Evolutionary conservation across 257 asterid genomes (phyloP).

Genomic region (Cordia subcordata): DNA sequence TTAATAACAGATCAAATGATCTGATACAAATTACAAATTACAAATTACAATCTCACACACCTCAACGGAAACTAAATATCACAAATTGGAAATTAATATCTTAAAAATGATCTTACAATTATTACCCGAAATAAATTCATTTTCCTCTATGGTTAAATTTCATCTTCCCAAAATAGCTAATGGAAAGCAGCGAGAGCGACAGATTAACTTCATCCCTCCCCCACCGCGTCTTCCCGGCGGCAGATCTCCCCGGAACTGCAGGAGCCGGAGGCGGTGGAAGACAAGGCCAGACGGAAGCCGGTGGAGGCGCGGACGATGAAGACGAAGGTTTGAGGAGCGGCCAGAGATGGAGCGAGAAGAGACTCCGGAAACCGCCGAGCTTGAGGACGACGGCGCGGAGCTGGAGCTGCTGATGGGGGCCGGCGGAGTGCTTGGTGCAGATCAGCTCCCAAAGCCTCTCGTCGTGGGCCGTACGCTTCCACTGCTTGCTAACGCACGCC

Average conservation of each 20-base stretch:
- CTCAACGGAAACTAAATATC: not conserved
- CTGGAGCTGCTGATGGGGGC: conserved; percentile 68
- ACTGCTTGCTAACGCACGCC: conserved; percentile 81
- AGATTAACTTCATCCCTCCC: conserved; percentile 96
- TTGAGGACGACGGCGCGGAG: conserved; percentile 77
- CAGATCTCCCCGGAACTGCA: conserved; percentile 29
- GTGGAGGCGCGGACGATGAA: conserved; percentile 30
- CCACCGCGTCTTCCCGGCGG: conserved; percentile 60
- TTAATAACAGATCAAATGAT: not conserved
- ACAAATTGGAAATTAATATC: not conserved
- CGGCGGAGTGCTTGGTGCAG: conserved; percentile 73
- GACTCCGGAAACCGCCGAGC: conserved; percentile 92
- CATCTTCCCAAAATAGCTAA: conserved; percentile 86
- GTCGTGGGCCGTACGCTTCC: conserved; percentile 78
- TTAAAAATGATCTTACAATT: conserved; percentile 6
- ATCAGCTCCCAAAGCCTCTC: conserved; percentile 98
- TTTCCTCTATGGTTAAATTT: conserved; percentile 46
- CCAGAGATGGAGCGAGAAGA: conserved; percentile 76
- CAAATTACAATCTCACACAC: not conserved
- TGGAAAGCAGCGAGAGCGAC: conserved; percentile 79
- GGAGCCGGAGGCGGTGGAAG: conserved; percentile 53
- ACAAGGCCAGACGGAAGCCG: conserved; percentile 38
- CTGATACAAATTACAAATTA: not conserved
- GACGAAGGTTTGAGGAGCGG: conserved; percentile 67
- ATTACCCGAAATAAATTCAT: conserved; percentile 1